Evolutionary conservation across 2,329 filamentous ascomycete genomes (phyloP).

Genomic region (Neophaeococcomyces aloes): DNA sequence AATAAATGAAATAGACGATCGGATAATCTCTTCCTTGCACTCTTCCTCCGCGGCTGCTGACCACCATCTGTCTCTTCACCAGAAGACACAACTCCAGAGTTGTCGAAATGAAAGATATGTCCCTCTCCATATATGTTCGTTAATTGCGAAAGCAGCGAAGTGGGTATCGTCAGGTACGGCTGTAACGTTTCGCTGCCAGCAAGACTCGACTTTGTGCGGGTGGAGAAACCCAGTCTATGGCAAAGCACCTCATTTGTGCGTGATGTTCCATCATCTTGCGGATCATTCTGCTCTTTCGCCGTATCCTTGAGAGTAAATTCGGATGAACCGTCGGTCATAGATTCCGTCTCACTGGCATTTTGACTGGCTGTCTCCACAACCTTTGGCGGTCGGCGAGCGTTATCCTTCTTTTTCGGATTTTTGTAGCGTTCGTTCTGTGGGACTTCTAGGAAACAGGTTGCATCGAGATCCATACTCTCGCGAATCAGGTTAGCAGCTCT

Average conservation of each 20-base stretch:
- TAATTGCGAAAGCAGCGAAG: background rate
- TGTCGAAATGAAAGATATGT: conserved; percentile 8
- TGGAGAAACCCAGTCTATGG: conserved; percentile 6
- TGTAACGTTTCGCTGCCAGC: background rate
- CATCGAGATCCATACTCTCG: conserved; percentile 33
- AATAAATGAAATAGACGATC: background rate
- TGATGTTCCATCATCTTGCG: background rate
- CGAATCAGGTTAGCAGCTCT: conserved; percentile 36
- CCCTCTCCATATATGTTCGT: conserved; percentile 3
- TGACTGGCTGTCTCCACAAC: too few species aligned
- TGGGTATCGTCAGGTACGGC: conserved; percentile 1
- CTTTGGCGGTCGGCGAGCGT: background rate
- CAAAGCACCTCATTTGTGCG: background rate
- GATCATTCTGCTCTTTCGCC: background rate
- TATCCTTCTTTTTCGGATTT: background rate
- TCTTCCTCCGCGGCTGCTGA: background rate
- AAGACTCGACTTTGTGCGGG: conserved; percentile 3
- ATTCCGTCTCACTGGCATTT: background rate
- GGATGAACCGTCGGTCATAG: background rate
- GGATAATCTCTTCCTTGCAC: background rate
- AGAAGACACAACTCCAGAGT: background rate
- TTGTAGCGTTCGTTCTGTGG: conserved; percentile 3
- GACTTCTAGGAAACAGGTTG: conserved; percentile 24
- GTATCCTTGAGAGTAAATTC: background rate
- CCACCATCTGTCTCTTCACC: background rate